These are phyloP conservation scores for Dictyostelium firmibasis DNA, from an alignment of 78 protist genomes.

Conservation along the genomic window DNA sequence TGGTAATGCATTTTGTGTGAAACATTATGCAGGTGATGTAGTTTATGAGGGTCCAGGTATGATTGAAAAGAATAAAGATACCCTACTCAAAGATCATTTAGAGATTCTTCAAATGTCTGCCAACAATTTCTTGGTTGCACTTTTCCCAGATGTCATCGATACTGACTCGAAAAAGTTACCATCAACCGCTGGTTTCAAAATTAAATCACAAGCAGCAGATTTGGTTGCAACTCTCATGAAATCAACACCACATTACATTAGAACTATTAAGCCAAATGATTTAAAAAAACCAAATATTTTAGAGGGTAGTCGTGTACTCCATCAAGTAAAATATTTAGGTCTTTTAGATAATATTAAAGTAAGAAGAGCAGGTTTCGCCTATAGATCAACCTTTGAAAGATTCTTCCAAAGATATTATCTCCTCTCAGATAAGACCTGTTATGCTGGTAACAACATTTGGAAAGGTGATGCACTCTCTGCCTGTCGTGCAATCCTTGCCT, in stretches of 20 bases:
- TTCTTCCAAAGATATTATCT: conserved; percentile 80
- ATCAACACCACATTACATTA: conserved; percentile 92
- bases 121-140: conserved; percentile 21
- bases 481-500: conserved; percentile 54
- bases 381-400: conserved; percentile 86
- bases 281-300: conserved; percentile 82
- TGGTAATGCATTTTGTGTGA: conserved; percentile 65
- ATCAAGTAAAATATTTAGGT: conserved; percentile 88
- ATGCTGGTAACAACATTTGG: conserved; percentile 75
- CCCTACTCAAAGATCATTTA: conserved; percentile 84
- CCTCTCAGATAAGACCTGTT: conserved; percentile 74
- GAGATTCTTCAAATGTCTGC: conserved; percentile 75
- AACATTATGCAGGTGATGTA: conserved; percentile 97
- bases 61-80: conserved; percentile 93
- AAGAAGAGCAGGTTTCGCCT: conserved; percentile 96
- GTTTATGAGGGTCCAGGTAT: conserved; percentile 86
- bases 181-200: conserved; percentile 78
- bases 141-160: conserved; percentile 81
- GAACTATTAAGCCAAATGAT: conserved; percentile 94
- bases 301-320: conserved; percentile 75
- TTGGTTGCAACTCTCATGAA: conserved; percentile 77
- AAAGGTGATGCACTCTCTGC: conserved; percentile 70
- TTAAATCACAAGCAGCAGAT: conserved; percentile 54
- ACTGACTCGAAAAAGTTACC: conserved; percentile 24
- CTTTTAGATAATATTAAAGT: conserved; percentile 93